Base-by-base conservation (phyloP, 2,329 filamentous ascomycete genomes). In the Proliferodiscus dingleyae region DNA sequence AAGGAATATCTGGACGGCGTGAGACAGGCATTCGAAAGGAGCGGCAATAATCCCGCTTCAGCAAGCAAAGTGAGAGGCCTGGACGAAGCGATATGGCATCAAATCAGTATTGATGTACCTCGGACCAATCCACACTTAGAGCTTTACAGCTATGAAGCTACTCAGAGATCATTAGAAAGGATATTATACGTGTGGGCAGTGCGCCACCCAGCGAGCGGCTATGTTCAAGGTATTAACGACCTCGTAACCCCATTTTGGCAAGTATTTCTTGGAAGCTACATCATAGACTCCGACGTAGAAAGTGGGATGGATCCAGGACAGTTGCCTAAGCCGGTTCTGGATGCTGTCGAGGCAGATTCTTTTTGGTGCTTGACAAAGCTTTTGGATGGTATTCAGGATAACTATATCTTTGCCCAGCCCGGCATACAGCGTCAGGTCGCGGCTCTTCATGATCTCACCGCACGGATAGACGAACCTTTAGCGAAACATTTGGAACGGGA, bases 351-450 rank as follows among this genome's bases (percentile, higher is more conserved):
- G 68, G 93, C 93, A 5, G 93, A 98, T 69, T 89, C 89, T 0
- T 98, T 97, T 65, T 98, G 93, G 93, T 98, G 93, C 66, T 72
- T 98, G 50, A 96, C 93, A 0, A 98, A 98, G 66, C 75, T 98
- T 9, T 77, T 98, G n/a, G 93, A 98, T 64, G 93, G 93, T 24
- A 98, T 98, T 52, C 93, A 98, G 66, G 93, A 98, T 65, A 95
- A 98, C 63, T 98, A 98, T 64, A 97, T 98, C 54, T 91, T 94
- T 53, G 93, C 91, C 4, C 93, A 98, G 63, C 93, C 93, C 4
- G 93, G 93, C 1, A 98, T 98, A 49, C 90, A 96, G 65, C 78
- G 93, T 36, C 93, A 98, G 65, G 93, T 98, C 26, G 79, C 85
- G 26, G 88, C 89, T 29, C 71, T 98, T 51, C 81, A 89, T 50